Conservation (phyloP, 2,329 filamentous ascomycete species). For the Aspergillus brunneoviolaceus region DNA sequence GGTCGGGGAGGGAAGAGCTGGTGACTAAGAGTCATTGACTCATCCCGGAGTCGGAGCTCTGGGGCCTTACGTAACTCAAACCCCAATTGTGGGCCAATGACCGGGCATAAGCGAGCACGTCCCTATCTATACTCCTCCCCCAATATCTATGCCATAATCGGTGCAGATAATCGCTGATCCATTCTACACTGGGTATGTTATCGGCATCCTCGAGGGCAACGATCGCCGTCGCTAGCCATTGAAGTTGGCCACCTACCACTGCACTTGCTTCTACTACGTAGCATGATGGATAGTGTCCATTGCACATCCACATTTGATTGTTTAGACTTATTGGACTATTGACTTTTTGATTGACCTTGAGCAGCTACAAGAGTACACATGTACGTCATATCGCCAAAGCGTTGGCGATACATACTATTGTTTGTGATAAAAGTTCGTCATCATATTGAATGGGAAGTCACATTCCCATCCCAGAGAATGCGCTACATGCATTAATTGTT, state of each 20-base stretch:
- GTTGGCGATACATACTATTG: not conserved
- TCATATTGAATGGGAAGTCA: not conserved
- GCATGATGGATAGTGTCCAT: not conserved
- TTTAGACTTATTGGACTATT: too few species aligned
- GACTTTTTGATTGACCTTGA: too few species aligned
- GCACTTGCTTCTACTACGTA: not conserved
- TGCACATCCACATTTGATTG: not conserved
- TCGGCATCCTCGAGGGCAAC: not conserved
- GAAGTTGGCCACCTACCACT: not conserved
- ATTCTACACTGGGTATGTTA: not conserved
- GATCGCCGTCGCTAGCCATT: not conserved
- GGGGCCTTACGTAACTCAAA: not conserved
- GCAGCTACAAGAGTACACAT: not conserved
- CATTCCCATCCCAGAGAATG: not conserved
- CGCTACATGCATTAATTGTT: not conserved
- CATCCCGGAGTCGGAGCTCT: not conserved
- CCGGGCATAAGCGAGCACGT: not conserved
- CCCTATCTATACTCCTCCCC: not conserved
- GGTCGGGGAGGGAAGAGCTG: not conserved
- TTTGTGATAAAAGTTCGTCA: not conserved
- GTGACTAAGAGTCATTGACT: not conserved
- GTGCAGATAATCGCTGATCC: not conserved
- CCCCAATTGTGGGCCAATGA: not conserved
- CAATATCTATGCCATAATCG: not conserved
- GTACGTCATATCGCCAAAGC: not conserved